phyloP scores from a whole-genome alignment of 192 early-diverging fungal species.

The Podila epicladia region DNA sequence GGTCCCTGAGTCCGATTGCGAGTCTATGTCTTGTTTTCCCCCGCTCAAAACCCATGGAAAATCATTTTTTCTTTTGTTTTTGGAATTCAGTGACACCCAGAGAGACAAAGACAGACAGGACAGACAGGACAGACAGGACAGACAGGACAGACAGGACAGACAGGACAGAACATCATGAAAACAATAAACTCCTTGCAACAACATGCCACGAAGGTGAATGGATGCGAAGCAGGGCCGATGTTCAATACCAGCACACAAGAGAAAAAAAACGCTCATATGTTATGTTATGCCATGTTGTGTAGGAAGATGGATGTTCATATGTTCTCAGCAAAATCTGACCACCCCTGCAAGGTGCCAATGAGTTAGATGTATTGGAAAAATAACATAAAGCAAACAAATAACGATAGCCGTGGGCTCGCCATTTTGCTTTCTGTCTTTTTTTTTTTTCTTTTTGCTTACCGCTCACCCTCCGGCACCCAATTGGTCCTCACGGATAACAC shows the following conservation, averaged over 20 bases:
- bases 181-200: neutral
- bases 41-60: too few relatives aligned
- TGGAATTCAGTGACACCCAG: too few relatives aligned
- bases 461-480: neutral
- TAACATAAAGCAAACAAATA: neutral
- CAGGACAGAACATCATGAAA: neutral
- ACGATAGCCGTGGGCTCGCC: neutral
- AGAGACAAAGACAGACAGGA: neutral
- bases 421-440: neutral
- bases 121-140: neutral
- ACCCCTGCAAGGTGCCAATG: neutral
- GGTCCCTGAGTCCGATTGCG: too few relatives aligned
- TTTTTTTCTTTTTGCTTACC: neutral
- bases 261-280: neutral
- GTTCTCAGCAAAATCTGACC: neutral
- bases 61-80: too few relatives aligned
- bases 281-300: neutral
- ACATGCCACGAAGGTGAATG: neutral
- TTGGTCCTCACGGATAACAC: neutral
- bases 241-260: neutral
- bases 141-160: too few relatives aligned
- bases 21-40: too few relatives aligned
- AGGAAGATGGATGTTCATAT: neutral
- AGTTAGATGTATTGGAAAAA: neutral
- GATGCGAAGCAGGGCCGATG: neutral